Base-by-base conservation (phyloP, 306 rosid species). In the Cucumis hystrix region DNA sequence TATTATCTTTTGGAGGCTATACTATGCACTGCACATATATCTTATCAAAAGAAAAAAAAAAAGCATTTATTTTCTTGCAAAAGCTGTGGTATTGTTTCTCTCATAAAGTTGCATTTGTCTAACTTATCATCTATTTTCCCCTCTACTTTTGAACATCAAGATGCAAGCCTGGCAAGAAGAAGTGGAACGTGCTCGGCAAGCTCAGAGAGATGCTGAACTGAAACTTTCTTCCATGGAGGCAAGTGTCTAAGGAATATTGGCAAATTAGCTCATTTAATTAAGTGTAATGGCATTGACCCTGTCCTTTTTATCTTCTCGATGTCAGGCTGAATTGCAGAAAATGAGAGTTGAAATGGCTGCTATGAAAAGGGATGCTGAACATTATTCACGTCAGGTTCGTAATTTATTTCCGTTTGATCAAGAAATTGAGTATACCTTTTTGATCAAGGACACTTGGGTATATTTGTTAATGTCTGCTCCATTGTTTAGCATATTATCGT, bases 291-390 rank as follows among this genome's bases (percentile, higher is more conserved):
- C 33, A 49, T 56, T 79, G 57, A 62, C 57, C 40, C 67, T 68
- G 15, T 67, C 80, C 76, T 60, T 43, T 58, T 84, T 78, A 54
- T 52, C 51, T 83, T 52, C 80, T 78, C 73, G 68, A 74, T 79
- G 66, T 79, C 87, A 95, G 99, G 97, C 91, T 57, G 97, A 95
- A 83, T 74, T 91, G 78, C 99, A 90, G 83, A 95, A 90, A 74
- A 80, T 89, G 91, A 95, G 97, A 86, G 97, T 95, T 84, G 99
- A 95, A 87, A 90, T 95, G 97, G 97, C 99, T 87, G 96, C 99
- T 80, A 95, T 95, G 99, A 95, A 89, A 89, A 89, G 99, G 87
- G 99, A 95, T 82, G 97, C 97, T 52, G 99, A 95, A 88, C 99
- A 95, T 81, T 95, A 95, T 82, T 95, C 99, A 8, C 99, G 97